Evolutionary conservation across 257 asterid species (phyloP).

Genomic region (Oldenlandia corymbosa): DNA sequence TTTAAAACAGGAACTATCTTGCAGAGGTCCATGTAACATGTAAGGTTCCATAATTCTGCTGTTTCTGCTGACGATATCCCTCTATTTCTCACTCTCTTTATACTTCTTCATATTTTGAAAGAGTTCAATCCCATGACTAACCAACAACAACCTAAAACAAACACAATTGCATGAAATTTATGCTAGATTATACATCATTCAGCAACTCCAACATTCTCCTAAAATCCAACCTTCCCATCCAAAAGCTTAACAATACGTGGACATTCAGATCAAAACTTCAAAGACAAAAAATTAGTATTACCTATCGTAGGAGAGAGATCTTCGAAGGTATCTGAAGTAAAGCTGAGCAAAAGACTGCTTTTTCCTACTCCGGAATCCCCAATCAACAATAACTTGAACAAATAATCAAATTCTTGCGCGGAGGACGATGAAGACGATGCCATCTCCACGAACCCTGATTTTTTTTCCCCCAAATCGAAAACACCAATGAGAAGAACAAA

Average conservation of each 20-base stretch:
- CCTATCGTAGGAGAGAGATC: slow-evolving; percentile 83
- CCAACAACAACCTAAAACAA: no score
- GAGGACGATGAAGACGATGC: slow-evolving; percentile 36
- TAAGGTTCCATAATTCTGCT: no score
- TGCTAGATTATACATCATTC: background rate
- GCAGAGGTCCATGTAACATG: no score
- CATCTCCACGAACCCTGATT: slow-evolving; percentile 22
- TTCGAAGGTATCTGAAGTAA: slow-evolving; percentile 76
- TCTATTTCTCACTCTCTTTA: no score
- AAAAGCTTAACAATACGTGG: background rate
- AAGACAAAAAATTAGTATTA: slow-evolving; percentile 9
- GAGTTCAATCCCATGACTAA: no score
- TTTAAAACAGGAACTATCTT: no score
- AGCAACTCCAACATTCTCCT: background rate
- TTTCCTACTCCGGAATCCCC: slow-evolving; percentile 98
- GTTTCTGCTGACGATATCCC: no score
- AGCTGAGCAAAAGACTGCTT: slow-evolving; percentile 81
- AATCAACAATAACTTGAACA: slow-evolving; percentile 38
- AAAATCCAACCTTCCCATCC: background rate
- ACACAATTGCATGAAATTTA: no score
- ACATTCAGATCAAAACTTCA: background rate
- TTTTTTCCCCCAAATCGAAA: slow-evolving; percentile 7
- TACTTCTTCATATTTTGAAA: no score
- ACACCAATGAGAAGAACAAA: background rate
- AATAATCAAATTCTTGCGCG: slow-evolving; percentile 39